Conservation (phyloP, 495 filamentous ascomycete species). For the Penicillium desertorum region DNA sequence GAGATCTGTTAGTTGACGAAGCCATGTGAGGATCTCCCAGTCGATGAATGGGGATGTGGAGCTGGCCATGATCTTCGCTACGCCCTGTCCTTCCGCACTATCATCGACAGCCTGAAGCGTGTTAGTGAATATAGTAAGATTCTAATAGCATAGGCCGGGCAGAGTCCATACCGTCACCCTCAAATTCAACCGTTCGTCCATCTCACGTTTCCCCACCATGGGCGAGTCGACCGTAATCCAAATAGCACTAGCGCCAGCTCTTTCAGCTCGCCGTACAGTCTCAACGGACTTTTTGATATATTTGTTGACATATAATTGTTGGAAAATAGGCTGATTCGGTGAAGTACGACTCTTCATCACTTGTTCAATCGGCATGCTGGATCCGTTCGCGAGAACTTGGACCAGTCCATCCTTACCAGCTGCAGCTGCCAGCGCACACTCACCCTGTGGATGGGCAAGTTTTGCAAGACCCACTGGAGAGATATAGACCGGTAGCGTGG, state of each 20-base stretch:
- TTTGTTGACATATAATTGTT: slow-evolving; percentile 88
- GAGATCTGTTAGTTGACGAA: slow-evolving; percentile 74
- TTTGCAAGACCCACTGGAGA: slow-evolving; percentile 78
- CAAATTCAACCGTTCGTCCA: slow-evolving; percentile 64
- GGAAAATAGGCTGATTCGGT: slow-evolving; percentile 72
- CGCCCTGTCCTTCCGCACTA: slow-evolving; percentile 55
- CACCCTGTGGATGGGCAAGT: slow-evolving; percentile 76
- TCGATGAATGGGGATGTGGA: slow-evolving; percentile 78
- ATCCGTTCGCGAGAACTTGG: slow-evolving; percentile 33
- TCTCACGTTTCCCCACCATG: slow-evolving; percentile 60
- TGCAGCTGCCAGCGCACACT: slow-evolving; percentile 69
- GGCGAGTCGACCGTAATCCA: slow-evolving; percentile 70
- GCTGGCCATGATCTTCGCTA: slow-evolving; percentile 70
- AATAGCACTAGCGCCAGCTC: slow-evolving; percentile 71
- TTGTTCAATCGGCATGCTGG: slow-evolving; percentile 62
- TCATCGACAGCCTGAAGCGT: slow-evolving; percentile 14
- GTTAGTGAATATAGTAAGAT: background rate
- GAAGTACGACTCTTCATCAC: slow-evolving; percentile 57
- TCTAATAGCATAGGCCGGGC: background rate
- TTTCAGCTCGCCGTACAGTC: slow-evolving; percentile 74
- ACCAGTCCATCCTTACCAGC: slow-evolving; percentile 61
- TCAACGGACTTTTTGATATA: slow-evolving; percentile 73
- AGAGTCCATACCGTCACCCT: slow-evolving; percentile 22
- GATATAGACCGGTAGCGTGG: slow-evolving; percentile 72
- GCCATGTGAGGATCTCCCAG: slow-evolving; percentile 83